Evolutionary conservation across 23 red algal genomes (phyloP).

Genomic region (Gracilaria vermiculophylla): DNA sequence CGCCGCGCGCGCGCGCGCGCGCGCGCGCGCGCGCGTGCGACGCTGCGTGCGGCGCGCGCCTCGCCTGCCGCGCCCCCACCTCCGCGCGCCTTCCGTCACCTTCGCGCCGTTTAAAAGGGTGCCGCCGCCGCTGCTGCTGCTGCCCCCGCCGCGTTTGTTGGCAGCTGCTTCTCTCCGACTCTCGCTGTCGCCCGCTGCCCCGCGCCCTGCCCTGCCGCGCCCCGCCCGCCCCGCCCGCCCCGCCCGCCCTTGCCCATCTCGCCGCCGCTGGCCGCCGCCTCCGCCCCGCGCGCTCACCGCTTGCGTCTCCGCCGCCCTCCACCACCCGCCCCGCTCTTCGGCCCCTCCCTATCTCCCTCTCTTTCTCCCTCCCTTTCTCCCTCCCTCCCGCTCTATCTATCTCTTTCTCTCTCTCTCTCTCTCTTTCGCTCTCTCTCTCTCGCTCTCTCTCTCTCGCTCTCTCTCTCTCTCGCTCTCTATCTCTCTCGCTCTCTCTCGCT

Average conservation of each 20-base stretch:
- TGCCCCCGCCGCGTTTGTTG: not conserved
- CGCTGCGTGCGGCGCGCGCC: too few relatives aligned
- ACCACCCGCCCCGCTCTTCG: too few relatives aligned
- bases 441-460: not conserved
- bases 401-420: too few relatives aligned
- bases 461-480: too few relatives aligned
- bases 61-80: not conserved
- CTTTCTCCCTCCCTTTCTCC: not conserved
- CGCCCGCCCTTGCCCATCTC: too few relatives aligned
- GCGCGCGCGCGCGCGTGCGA: not conserved
- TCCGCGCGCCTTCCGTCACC: slow-evolving; percentile 1
- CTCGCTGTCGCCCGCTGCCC: not conserved
- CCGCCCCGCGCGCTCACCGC: not conserved
- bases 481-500: too few relatives aligned
- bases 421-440: not conserved
- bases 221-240: not conserved
- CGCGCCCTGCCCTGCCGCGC: not conserved
- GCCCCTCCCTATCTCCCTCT: not conserved
- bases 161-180: not conserved
- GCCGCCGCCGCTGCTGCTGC: too few relatives aligned
- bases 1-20: not conserved
- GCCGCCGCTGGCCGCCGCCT: not conserved
- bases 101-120: not conserved
- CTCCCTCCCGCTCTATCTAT: too few relatives aligned
- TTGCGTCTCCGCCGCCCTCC: not conserved